Base-by-base conservation (phyloP, 1,284 basidiomycete species). In the Hortiboletus rubellus region DNA sequence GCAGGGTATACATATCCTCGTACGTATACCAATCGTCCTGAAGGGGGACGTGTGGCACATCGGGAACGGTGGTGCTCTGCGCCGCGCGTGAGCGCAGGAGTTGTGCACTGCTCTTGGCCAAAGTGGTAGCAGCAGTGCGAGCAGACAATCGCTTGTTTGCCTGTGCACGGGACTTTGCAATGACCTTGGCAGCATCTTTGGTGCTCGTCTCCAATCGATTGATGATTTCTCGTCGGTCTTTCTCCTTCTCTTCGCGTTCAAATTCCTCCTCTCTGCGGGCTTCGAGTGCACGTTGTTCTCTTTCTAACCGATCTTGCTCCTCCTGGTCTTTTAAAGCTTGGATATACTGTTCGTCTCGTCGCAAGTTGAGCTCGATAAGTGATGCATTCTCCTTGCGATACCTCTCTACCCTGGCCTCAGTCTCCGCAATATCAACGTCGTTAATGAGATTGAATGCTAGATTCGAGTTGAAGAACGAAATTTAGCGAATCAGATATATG, bases 401-500 rank as follows among this genome's bases (percentile, higher is more conserved):
- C 50, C 81, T 81, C 2, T 84, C 81, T 54, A 99, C 91, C 40
- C 89, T 86, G 10, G 85, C 85, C 76, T 98, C 94, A 0, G 95
- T 98, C 63, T 87, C 79, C 15, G 83, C 75, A n/a, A 96, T 72
- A 66, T 98, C 90, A 50, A 96, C 84, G 55, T 94, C 89, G 68
- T 99, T 90, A 60, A 99, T 93, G 15, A 99, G 85, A 71, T 98
- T 98, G 80, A 98, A 99, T 1, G 94, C 94, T 94, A 36, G 9
- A 42, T 44, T 24, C 22, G 61, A 37, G 53, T 58, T 62, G 34
- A 46, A 58, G 58, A 50, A 52, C 36, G 58, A 52, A 12, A 52
- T 17, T 45, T 49, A 18, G 51, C 17, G 15, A 48, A 57, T 38
- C 22, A 18, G 45, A 34, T 38, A 22, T n/a, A 5, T 10, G 31